Evolutionary conservation across 371 early-diverging fungal species (phyloP).

Genomic region (Vairimorpha apis): DNA sequence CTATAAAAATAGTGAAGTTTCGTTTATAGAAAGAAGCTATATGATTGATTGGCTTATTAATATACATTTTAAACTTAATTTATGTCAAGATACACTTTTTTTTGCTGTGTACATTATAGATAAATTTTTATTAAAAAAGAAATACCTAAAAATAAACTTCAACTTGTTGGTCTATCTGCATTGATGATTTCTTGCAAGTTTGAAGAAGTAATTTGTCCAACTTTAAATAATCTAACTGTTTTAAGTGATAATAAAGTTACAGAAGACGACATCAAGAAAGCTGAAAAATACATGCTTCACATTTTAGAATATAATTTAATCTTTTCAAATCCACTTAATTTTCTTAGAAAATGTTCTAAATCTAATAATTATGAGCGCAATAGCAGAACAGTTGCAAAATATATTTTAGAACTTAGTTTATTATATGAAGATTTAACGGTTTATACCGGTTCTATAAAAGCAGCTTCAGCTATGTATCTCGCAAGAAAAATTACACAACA

Average conservation of each 20-base stretch:
- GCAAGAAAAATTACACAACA: constrained; percentile 75
- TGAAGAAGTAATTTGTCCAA: constrained; percentile 73
- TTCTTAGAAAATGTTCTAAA: constrained; percentile 55
- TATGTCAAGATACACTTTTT: constrained; percentile 89
- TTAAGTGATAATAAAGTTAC: constrained; percentile 52
- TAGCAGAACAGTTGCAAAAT: constrained; percentile 81
- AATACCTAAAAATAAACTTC: constrained; percentile 76
- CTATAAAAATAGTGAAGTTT: constrained; percentile 66
- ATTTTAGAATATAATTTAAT: constrained; percentile 58
- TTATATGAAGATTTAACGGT: constrained; percentile 74
- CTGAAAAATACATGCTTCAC: constrained; percentile 62
- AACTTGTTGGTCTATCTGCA: constrained; percentile 85
- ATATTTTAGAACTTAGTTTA: constrained; percentile 83
- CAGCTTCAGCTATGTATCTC: constrained; percentile 75
- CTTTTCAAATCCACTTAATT: constrained; percentile 60
- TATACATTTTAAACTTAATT: constrained; percentile 74
- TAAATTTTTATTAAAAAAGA: constrained; percentile 77
- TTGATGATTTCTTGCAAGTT: constrained; percentile 88
- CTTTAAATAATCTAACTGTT: constrained; percentile 53
- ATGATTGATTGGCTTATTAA: constrained; percentile 84
- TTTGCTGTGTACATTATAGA: constrained; percentile 87
- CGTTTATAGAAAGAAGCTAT: constrained; percentile 81
- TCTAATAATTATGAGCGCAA: constrained; percentile 68
- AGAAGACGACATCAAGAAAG: constrained; percentile 59
- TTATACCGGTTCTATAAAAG: constrained; percentile 70